These are phyloP conservation scores for Lathyrus tuberosus DNA, from an alignment of 306 rosid species.

Conservation along the genomic window DNA sequence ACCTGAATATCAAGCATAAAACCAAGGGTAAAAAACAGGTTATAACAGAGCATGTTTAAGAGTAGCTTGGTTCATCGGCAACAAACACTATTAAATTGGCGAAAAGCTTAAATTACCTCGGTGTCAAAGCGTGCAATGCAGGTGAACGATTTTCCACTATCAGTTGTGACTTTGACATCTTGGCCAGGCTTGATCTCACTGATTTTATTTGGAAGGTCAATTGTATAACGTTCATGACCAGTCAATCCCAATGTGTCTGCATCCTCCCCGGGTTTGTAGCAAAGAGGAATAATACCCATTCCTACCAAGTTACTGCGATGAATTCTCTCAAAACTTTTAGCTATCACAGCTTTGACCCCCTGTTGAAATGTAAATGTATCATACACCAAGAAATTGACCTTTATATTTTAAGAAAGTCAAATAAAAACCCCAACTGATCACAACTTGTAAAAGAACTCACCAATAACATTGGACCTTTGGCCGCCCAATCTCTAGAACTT, in stretches of 20 bases:
- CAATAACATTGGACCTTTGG: constrained; percentile 97
- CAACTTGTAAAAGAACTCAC: constrained; percentile 49
- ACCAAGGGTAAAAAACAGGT: not conserved
- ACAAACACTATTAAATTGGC: not conserved
- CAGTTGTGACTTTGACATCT: constrained; percentile 80
- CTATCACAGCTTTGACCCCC: constrained; percentile 96
- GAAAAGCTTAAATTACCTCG: constrained; percentile 59
- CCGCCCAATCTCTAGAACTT: constrained; percentile 97
- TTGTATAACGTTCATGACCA: constrained; percentile 86
- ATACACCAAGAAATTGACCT: constrained; percentile 3
- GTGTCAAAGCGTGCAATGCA: constrained; percentile 84
- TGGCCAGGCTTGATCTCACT: constrained; percentile 87
- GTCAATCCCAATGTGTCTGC: constrained; percentile 84
- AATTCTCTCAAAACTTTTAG: constrained; percentile 90
- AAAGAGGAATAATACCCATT: constrained; percentile 90
- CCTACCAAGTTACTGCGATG: constrained; percentile 97
- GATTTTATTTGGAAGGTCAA: constrained; percentile 75
- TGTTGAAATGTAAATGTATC: constrained; percentile 38
- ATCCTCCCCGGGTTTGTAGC: constrained; percentile 88
- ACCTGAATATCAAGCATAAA: constrained; percentile 54
- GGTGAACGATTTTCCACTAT: constrained; percentile 80
- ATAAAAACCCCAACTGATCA: constrained; percentile 11
- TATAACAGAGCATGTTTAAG: not conserved
- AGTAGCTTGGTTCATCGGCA: not conserved
- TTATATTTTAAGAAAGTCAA: constrained; percentile 6